A percentile compares a stretch with the other conserved stretches of the same genome.
Evolutionary conservation across 2,329 filamentous ascomycete species (phyloP).

Genomic region (Beauveria caledonica): DNA sequence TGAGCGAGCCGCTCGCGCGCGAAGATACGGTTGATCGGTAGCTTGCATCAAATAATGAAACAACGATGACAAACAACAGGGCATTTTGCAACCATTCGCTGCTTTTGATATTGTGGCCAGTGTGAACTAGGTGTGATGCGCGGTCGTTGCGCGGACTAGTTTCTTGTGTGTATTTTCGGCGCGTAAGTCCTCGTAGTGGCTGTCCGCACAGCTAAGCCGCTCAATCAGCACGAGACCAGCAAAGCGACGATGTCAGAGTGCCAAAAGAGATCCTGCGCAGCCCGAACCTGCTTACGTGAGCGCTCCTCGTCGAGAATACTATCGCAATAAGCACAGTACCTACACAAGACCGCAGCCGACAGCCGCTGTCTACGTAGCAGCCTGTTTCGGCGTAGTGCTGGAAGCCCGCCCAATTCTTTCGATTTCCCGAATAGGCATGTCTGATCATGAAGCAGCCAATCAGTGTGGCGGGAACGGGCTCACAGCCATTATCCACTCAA

Average conservation of each 20-base stretch:
- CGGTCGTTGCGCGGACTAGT: neutral
- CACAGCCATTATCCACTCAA: neutral
- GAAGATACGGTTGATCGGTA: neutral
- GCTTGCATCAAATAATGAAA: neutral
- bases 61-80: neutral
- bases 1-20: neutral
- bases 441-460: neutral
- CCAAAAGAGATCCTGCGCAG: neutral
- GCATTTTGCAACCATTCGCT: neutral
- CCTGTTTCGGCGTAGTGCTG: neutral
- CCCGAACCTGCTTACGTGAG: neutral
- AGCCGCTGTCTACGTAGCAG: neutral
- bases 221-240: neutral
- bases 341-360: neutral
- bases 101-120: neutral
- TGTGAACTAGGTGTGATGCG: neutral
- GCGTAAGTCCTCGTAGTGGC: neutral
- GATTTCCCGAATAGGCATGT: neutral
- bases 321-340: too few relatives aligned
- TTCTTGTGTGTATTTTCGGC: neutral
- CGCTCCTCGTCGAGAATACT: too few relatives aligned
- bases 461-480: neutral
- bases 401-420: neutral
- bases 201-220: neutral
- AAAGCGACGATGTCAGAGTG: neutral